A percentile compares a stretch with the other conserved stretches of the same genome.
These are phyloP conservation scores for Phaeomoniella chlamydospora DNA, from an alignment of 2,329 filamentous ascomycete species.

Conservation along the genomic window DNA sequence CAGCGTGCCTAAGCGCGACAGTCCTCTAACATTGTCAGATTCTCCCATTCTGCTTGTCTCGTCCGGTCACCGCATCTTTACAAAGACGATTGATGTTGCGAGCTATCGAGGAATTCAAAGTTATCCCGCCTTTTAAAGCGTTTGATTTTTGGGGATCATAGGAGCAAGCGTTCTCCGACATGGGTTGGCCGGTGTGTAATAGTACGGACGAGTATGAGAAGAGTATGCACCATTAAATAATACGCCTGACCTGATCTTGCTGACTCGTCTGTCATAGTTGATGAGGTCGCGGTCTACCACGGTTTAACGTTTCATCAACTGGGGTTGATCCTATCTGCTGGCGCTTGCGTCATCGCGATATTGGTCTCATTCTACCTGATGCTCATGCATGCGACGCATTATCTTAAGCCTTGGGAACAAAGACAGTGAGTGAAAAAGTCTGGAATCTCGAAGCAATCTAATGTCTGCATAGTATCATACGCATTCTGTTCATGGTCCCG, in stretches of 20 bases:
- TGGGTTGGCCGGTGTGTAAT: conserved; percentile 36
- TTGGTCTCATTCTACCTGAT: conserved; percentile 39
- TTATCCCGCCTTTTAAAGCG: too few species aligned
- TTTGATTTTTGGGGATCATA: too few species aligned
- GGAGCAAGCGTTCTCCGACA: too few species aligned
- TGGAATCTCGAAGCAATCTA: not conserved
- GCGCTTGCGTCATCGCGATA: conserved; percentile 37
- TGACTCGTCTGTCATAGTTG: conserved; percentile 17
- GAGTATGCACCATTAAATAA: conserved; percentile 18
- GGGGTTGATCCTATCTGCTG: conserved; percentile 37
- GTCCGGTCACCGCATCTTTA: too few species aligned
- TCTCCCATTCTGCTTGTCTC: too few species aligned
- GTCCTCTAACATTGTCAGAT: too few species aligned
- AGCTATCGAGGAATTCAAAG: too few species aligned
- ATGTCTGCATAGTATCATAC: conserved; percentile 50
- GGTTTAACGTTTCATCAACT: conserved; percentile 42
- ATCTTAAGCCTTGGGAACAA: conserved; percentile 44
- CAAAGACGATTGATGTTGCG: too few species aligned
- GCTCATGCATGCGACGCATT: conserved; percentile 43
- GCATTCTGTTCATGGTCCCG: conserved; percentile 78
- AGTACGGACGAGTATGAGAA: conserved; percentile 30
- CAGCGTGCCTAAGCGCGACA: too few species aligned
- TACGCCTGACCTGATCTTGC: conserved; percentile 1
- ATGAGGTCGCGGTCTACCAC: conserved; percentile 37
- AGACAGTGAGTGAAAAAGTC: conserved; percentile 25